Evolutionary conservation across 306 rosid genomes (phyloP).

Genomic region (Vicia villosa): DNA sequence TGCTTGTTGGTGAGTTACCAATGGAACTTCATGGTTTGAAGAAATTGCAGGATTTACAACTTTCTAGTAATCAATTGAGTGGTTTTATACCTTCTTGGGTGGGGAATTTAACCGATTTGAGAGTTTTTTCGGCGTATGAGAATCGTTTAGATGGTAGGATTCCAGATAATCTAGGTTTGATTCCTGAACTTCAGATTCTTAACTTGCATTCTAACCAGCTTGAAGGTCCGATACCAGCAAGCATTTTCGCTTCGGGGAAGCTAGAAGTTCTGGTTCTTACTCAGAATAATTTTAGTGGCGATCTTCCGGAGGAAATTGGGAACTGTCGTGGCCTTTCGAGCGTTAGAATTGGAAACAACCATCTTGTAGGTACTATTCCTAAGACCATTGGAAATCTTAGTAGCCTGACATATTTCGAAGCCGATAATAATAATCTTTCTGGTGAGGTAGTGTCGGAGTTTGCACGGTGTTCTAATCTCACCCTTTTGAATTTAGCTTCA

Average conservation of each 20-base stretch:
- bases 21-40: constrained; percentile 65
- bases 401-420: constrained; percentile 97
- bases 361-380: constrained; percentile 46
- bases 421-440: constrained; percentile 81
- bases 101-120: constrained; percentile 77
- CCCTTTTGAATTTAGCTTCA: constrained; percentile 90
- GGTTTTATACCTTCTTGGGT: constrained; percentile 85
- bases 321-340: constrained; percentile 51
- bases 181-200: constrained; percentile 71
- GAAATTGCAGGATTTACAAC: constrained; percentile 73
- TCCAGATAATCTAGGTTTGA: constrained; percentile 75
- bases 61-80: constrained; percentile 79
- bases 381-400: constrained; percentile 70
- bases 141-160: constrained; percentile 71
- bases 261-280: constrained; percentile 84
- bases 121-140: constrained; percentile 89
- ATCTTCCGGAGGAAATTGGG: constrained; percentile 48
- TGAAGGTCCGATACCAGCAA: constrained; percentile 79
- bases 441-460: constrained; percentile 72
- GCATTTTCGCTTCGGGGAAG: constrained; percentile 81
- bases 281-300: constrained; percentile 72
- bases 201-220: constrained; percentile 91
- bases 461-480: constrained; percentile 77
- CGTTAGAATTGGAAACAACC: constrained; percentile 51
- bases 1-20: constrained; percentile 79